These are phyloP conservation scores for Spirogloea muscicola DNA, from an alignment of 139 green algal genomes.

Conservation along the genomic window DNA sequence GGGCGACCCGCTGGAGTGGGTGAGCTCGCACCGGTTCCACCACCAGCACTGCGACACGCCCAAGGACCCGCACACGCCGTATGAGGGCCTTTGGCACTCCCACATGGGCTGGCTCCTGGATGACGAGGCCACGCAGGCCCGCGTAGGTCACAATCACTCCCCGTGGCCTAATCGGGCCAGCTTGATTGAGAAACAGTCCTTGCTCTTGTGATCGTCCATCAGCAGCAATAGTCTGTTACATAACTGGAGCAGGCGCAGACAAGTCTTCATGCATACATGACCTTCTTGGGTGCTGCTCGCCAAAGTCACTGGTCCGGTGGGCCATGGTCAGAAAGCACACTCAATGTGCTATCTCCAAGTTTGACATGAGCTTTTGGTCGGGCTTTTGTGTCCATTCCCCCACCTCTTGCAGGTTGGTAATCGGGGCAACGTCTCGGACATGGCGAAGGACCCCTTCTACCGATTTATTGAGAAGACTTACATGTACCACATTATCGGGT, in stretches of 20 bases:
- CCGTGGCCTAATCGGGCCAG: too few species aligned
- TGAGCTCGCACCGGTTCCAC: conserved; percentile 84
- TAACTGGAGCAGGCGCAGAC: too few species aligned
- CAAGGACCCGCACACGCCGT: conserved; percentile 94
- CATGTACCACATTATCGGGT: conserved; percentile 74
- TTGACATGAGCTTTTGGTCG: neutral
- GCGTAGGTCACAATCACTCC: too few species aligned
- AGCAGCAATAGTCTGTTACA: too few species aligned
- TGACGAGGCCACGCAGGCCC: conserved; percentile 60
- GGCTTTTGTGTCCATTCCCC: neutral
- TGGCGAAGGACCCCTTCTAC: conserved; percentile 90
- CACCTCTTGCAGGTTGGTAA: neutral
- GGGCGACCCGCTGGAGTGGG: conserved; percentile 83
- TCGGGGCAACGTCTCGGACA: conserved; percentile 53
- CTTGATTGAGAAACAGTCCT: too few species aligned
- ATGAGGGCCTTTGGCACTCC: conserved; percentile 97
- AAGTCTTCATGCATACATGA: too few species aligned
- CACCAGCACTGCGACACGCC: conserved; percentile 95
- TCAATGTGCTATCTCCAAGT: neutral
- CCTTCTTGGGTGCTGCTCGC: too few species aligned
- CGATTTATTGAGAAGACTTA: conserved; percentile 80
- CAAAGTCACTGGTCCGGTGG: neutral
- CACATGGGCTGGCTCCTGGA: conserved; percentile 98
- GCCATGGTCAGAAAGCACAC: neutral
- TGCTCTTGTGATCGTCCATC: too few species aligned